Conservation (phyloP, 305 asterid genomes). For the Galium porrigens region DNA sequence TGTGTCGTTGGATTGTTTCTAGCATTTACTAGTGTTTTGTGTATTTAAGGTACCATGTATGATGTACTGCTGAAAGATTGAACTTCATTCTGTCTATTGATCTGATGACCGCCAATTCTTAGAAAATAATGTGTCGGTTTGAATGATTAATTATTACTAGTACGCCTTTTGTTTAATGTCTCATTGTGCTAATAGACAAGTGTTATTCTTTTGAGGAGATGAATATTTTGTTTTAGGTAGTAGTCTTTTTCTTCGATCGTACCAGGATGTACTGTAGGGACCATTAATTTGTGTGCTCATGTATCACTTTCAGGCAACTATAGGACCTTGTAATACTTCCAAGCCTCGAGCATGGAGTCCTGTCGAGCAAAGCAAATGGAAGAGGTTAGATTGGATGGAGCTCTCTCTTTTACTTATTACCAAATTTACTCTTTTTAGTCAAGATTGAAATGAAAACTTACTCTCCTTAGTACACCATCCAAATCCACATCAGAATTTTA, state of each 20-base stretch:
- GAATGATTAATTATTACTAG: background rate
- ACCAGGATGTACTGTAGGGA: background rate
- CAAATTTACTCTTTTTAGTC: background rate
- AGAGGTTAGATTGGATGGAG: conserved; percentile 44
- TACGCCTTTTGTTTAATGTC: background rate
- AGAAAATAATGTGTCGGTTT: background rate
- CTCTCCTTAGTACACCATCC: too few relatives aligned
- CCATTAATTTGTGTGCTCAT: conserved; percentile 17
- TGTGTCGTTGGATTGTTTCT: background rate
- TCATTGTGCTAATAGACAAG: background rate
- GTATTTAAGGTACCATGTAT: background rate
- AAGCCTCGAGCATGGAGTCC: conserved; percentile 95
- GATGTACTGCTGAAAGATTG: background rate
- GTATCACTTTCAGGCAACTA: conserved; percentile 50
- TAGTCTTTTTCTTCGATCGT: background rate
- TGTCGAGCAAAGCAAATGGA: conserved; percentile 91
- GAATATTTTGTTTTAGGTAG: background rate
- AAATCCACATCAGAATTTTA: background rate
- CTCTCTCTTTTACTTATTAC: conserved; percentile 12
- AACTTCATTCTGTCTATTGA: background rate
- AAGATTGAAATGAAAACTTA: background rate
- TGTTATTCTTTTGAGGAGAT: background rate
- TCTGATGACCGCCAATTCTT: background rate
- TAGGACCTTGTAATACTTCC: conserved; percentile 79
- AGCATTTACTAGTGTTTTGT: background rate